These are phyloP conservation scores for Claviceps spartinae DNA, from an alignment of 2,329 filamentous ascomycete species.

Conservation along the genomic window DNA sequence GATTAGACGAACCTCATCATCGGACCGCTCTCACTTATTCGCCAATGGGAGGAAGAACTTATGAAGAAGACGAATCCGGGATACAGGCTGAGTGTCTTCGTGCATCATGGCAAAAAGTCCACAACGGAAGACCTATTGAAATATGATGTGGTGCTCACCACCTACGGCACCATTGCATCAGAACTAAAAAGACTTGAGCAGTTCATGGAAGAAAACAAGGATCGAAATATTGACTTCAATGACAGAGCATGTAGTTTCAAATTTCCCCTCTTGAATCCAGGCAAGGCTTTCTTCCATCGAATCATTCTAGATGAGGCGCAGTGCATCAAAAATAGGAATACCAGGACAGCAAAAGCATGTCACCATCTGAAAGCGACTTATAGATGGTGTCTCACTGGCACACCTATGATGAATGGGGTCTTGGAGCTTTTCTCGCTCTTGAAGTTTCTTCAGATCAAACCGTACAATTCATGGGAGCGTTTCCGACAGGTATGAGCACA, in stretches of 20 bases:
- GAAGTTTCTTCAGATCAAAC: slow-evolving; percentile 61
- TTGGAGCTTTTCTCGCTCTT: slow-evolving; percentile 67
- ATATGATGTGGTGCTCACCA: slow-evolving; percentile 72
- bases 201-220: slow-evolving; percentile 35
- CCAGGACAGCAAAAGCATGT: slow-evolving; percentile 58
- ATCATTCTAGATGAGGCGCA: slow-evolving; percentile 83
- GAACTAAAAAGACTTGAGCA: slow-evolving; percentile 49
- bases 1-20: slow-evolving; percentile 68
- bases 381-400: slow-evolving; percentile 70
- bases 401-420: slow-evolving; percentile 79
- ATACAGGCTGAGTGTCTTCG: slow-evolving; percentile 48
- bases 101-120: slow-evolving; percentile 57
- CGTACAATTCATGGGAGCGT: slow-evolving; percentile 50
- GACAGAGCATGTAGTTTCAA: slow-evolving; percentile 21
- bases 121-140: slow-evolving; percentile 46
- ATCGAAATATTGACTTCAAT: slow-evolving; percentile 23
- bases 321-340: slow-evolving; percentile 63
- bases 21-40: slow-evolving; percentile 64
- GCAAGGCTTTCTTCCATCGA: slow-evolving; percentile 53
- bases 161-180: slow-evolving; percentile 59
- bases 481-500: slow-evolving; percentile 41
- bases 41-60: slow-evolving; percentile 78
- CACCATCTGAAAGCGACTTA: slow-evolving; percentile 52
- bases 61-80: slow-evolving; percentile 47
- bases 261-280: slow-evolving; percentile 47